These are phyloP conservation scores for Corynascus novoguineensis DNA, from an alignment of 495 filamentous ascomycete genomes.

Conservation along the genomic window DNA sequence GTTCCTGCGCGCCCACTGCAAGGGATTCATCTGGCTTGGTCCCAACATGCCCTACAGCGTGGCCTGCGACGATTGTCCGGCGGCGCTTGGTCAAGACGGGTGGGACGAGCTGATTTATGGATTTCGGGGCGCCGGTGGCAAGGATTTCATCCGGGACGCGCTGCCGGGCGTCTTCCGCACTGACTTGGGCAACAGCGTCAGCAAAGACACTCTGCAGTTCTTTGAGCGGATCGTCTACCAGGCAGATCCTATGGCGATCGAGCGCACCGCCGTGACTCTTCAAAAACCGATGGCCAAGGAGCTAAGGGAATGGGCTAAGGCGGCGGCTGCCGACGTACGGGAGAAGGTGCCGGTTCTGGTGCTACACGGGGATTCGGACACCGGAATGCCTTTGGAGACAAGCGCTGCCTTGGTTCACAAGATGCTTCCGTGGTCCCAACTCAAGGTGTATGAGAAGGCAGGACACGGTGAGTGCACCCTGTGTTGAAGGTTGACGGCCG, in stretches of 20 bases:
- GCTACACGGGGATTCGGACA: constrained; percentile 15
- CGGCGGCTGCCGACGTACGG: not conserved
- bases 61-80: constrained; percentile 3
- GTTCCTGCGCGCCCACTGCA: constrained; percentile 6
- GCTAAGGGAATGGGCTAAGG: constrained; percentile 5
- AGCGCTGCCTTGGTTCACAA: constrained; percentile 6
- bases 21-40: constrained; percentile 20
- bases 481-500: not conserved
- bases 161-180: not conserved
- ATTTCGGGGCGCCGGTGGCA: not conserved
- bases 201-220: constrained; percentile 3
- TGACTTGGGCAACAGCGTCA: constrained; percentile 5
- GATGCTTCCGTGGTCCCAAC: constrained; percentile 14
- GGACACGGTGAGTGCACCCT: constrained; percentile 17
- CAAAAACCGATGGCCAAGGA: not conserved
- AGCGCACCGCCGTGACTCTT: constrained; percentile 7
- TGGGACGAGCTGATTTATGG: constrained; percentile 2
- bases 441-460: constrained; percentile 18
- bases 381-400: constrained; percentile 14
- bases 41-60: constrained; percentile 17
- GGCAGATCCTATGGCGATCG: constrained; percentile 16
- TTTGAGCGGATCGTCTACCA: constrained; percentile 11
- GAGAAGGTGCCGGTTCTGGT: constrained; percentile 12
- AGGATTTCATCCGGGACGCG: not conserved
- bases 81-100: not conserved